Evolutionary conservation across 345 rosid species (phyloP).

Genomic region (Corchorus olitorius): DNA sequence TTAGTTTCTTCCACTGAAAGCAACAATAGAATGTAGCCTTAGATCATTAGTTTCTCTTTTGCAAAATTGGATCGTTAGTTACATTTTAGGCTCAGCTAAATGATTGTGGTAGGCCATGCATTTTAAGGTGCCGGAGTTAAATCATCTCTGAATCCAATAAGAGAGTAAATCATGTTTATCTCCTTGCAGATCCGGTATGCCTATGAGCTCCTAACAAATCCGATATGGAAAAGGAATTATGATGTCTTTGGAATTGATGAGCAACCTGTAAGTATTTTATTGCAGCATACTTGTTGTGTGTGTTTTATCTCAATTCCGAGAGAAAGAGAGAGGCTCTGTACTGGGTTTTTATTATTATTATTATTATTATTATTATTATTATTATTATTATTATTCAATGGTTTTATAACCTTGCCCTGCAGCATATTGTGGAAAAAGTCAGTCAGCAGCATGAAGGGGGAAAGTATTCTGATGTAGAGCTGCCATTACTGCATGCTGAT

Average conservation of each 20-base stretch:
- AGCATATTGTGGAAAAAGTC: slow-evolving; percentile 59
- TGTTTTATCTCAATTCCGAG: not conserved
- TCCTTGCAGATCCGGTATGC: slow-evolving; percentile 73
- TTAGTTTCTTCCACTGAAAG: not conserved
- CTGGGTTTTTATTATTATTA: too few relatives aligned
- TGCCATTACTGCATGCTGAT: slow-evolving; percentile 60
- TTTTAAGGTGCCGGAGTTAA: not conserved
- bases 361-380: too few relatives aligned
- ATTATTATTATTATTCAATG: slow-evolving; percentile 4
- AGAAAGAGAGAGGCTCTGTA: not conserved
- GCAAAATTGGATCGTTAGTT: not conserved
- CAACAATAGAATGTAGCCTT: not conserved
- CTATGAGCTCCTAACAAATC: slow-evolving; percentile 74
- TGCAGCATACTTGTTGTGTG: slow-evolving; percentile 12
- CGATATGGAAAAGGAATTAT: slow-evolving; percentile 80
- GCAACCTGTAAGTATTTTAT: slow-evolving; percentile 58
- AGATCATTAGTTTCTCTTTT: not conserved
- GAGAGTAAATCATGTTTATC: slow-evolving; percentile 14
- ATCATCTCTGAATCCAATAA: not conserved
- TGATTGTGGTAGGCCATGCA: not conserved
- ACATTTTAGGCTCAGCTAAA: not conserved
- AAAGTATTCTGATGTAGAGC: slow-evolving; percentile 44
- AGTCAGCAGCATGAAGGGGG: slow-evolving; percentile 46
- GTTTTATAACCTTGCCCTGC: slow-evolving; percentile 32
- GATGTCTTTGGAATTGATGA: slow-evolving; percentile 80